Evolutionary conservation across 352 stramenopile genomes (phyloP), one percentile per base, ranked within the genome.

Genomic region (Thalassiosira exigua): DNA sequence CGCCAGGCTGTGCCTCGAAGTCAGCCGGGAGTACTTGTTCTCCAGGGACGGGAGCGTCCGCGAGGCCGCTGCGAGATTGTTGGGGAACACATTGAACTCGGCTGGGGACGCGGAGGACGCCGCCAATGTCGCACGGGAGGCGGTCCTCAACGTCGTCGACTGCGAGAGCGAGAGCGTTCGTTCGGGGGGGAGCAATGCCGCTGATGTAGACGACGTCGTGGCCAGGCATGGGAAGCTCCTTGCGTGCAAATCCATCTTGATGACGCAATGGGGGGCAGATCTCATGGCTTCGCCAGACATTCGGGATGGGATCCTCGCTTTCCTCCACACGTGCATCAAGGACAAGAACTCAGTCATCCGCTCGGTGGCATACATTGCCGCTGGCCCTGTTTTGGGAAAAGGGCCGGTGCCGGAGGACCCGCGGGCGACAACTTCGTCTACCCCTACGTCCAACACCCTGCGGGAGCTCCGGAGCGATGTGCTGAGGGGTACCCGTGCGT

Each of bases 401-500:
- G 69, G 62, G 36, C 56, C 62, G n/a, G 32, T 48, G 42, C 27
- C 80, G 17, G 80, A 81, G 57, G 69, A 80, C 26, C 29, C 80
- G 44, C 48, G 70, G 54, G 62, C n/a, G n/a, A n/a, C n/a, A n/a
- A n/a, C n/a, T n/a, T n/a, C n/a, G n/a, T n/a, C n/a, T n/a, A n/a
- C n/a, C n/a, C n/a, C n/a, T n/a, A n/a, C n/a, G n/a, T n/a, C n/a
- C n/a, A n/a, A n/a, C n/a, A n/a, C n/a, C n/a, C n/a, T n/a, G n/a
- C n/a, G n/a, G n/a, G n/a, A n/a, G n/a, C n/a, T n/a, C n/a, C n/a
- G n/a, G n/a, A n/a, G 70, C 32, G 59, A 72, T 24, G 74, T 83
- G 26, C 33, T 81, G 22, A 84, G 82, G 57, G 62, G 73, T 12
- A 86, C 78, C 41, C 52, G 79, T 14, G 44, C 72, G 12, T 70